Evolutionary conservation across 345 rosid species (phyloP).

Genomic region (Pistacia atlantica): DNA sequence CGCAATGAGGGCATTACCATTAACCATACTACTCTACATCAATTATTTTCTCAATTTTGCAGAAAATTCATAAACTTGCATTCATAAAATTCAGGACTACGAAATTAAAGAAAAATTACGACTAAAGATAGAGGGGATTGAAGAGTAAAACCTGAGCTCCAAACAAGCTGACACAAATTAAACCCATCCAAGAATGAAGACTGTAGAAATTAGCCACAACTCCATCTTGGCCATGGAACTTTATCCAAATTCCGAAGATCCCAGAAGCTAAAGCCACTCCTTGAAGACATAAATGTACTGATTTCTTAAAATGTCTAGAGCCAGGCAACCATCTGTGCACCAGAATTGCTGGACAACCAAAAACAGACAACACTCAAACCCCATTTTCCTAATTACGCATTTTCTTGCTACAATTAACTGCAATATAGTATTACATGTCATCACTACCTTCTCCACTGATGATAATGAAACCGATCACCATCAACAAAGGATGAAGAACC

Average conservation of each 20-base stretch:
- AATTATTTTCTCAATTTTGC: not conserved
- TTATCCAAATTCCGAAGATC: constrained; percentile 88
- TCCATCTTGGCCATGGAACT: constrained; percentile 64
- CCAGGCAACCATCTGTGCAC: constrained; percentile 92
- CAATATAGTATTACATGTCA: not conserved
- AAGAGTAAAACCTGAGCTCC: constrained; percentile 68
- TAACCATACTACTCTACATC: not conserved
- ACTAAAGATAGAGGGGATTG: not conserved
- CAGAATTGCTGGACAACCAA: constrained; percentile 64
- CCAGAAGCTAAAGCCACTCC: constrained; percentile 86
- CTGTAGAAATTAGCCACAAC: constrained; percentile 79
- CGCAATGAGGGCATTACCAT: no score
- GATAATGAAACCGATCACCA: constrained; percentile 95
- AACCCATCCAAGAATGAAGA: constrained; percentile 99
- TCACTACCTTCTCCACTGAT: constrained; percentile 87
- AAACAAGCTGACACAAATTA: constrained; percentile 78
- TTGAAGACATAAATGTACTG: constrained; percentile 84
- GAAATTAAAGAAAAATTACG: not conserved
- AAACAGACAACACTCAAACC: constrained; percentile 3
- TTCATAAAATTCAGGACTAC: not conserved
- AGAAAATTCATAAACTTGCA: not conserved
- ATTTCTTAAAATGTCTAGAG: constrained; percentile 81
- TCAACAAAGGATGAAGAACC: constrained; percentile 82
- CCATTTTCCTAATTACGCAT: not conserved
- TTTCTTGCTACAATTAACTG: not conserved